A percentile compares a stretch with the other conserved stretches of the same genome.
These are phyloP conservation scores for Tetrahymena borealis DNA, from an alignment of 73 alveolate species.

Conservation along the genomic window DNA sequence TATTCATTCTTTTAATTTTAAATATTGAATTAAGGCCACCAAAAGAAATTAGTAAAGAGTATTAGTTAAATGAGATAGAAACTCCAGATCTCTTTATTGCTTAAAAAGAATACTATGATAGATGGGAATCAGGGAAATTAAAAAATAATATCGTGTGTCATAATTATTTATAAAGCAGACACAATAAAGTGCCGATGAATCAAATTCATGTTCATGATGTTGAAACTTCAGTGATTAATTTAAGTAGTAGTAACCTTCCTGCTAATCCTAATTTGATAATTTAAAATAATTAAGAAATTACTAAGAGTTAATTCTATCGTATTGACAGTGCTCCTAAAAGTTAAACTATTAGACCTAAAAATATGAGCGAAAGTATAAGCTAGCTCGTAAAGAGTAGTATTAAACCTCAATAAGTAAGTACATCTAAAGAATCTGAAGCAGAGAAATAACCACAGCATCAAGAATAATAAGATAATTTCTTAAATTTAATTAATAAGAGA, in stretches of 20 bases:
- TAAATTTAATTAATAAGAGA: no score
- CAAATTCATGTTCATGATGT: not conserved
- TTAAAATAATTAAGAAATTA: not conserved
- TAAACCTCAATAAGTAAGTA: not conserved
- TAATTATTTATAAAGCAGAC: not conserved
- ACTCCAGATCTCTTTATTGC: not conserved
- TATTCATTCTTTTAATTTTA: not conserved
- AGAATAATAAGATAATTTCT: no score
- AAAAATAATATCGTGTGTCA: not conserved
- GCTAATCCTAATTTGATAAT: not conserved
- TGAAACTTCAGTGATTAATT: not conserved
- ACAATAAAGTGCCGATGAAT: not conserved
- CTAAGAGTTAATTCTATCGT: not conserved
- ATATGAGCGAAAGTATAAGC: not conserved
- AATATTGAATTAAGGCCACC: not conserved
- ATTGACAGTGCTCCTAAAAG: slow-evolving; percentile 1
- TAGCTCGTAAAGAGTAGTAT: not conserved
- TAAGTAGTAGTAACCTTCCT: not conserved
- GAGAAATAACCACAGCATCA: not conserved
- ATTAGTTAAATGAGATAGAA: not conserved
- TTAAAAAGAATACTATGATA: not conserved
- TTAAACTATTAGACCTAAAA: not conserved
- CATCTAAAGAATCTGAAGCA: not conserved
- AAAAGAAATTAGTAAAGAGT: not conserved
- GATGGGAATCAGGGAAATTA: not conserved